Conservation (phyloP, 202 grass and related monocot genomes). For the Alloteropsis angusta region DNA sequence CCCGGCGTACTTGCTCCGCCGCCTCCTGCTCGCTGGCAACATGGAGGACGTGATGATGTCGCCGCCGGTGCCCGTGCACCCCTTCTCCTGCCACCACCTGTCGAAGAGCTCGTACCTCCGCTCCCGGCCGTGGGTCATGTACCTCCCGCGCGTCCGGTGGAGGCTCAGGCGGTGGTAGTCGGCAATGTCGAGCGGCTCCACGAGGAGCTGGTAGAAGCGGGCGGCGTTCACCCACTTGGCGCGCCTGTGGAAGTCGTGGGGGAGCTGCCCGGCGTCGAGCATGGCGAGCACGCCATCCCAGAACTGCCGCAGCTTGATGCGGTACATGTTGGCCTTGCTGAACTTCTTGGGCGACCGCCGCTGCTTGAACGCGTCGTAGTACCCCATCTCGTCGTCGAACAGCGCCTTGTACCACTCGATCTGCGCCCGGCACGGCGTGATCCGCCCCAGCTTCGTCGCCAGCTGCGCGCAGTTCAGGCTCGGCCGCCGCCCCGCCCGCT, state of each 20-base stretch:
- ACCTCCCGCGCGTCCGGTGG: constrained; percentile 56
- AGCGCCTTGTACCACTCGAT: constrained; percentile 89
- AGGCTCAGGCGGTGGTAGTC: constrained; percentile 57
- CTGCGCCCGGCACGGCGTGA: constrained; percentile 73
- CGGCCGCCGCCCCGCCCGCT: constrained; percentile 33
- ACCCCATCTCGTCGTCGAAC: constrained; percentile 64
- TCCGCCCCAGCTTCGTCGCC: constrained; percentile 50
- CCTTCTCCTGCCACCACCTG: constrained; percentile 74
- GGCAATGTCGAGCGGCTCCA: constrained; percentile 88
- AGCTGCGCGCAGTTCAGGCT: constrained; percentile 61
- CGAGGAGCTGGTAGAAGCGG: constrained; percentile 88
- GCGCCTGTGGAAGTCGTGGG: constrained; percentile 70
- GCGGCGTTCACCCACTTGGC: constrained; percentile 94
- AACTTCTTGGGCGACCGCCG: constrained; percentile 45
- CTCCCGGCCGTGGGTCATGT: constrained; percentile 64
- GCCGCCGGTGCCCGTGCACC: neutral
- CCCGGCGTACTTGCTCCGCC: constrained; percentile 77
- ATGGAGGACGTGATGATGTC: neutral
- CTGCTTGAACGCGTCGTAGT: constrained; percentile 87
- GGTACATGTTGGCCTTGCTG: constrained; percentile 42
- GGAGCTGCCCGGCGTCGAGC: constrained; percentile 66
- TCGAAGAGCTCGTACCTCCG: constrained; percentile 79
- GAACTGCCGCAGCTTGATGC: constrained; percentile 66
- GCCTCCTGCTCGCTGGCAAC: neutral
- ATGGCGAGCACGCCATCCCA: constrained; percentile 78